Evolutionary conservation across 352 stramenopile genomes (phyloP).

Genomic region (Pythium guiyangense): DNA sequence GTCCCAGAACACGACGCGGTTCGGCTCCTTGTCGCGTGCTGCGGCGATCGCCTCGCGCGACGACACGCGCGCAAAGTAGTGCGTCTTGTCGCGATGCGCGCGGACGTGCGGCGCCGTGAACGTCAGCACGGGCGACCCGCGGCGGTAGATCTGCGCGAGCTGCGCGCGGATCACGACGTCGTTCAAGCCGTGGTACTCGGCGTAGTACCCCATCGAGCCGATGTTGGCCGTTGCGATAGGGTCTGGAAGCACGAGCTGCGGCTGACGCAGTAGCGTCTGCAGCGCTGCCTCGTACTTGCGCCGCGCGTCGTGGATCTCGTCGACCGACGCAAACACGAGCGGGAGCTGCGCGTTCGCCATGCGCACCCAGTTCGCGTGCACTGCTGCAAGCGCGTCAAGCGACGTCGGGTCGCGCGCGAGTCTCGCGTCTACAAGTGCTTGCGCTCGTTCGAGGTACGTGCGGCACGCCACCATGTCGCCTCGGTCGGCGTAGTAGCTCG

Average conservation of each 20-base stretch:
- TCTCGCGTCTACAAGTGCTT: background rate
- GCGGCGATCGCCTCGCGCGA: too few relatives aligned
- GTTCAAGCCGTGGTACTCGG: conserved; percentile 50
- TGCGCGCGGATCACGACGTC: conserved; percentile 26
- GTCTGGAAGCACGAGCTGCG: conserved; percentile 12
- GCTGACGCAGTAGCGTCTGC: conserved; percentile 3
- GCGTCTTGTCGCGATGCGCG: too few relatives aligned
- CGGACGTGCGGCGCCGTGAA: too few relatives aligned
- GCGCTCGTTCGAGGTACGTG: conserved; percentile 5
- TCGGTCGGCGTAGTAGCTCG: conserved; percentile 9
- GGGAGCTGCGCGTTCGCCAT: conserved; percentile 17
- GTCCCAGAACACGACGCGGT: conserved; percentile 25
- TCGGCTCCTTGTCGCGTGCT: too few relatives aligned
- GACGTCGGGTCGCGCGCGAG: background rate
- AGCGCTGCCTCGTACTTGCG: conserved; percentile 13
- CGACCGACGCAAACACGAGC: conserved; percentile 20
- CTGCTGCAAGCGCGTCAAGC: background rate
- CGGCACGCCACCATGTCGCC: conserved; percentile 9
- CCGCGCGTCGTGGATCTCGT: conserved; percentile 13
- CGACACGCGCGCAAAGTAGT: too few relatives aligned
- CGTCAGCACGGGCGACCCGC: too few relatives aligned
- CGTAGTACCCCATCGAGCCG: conserved; percentile 56
- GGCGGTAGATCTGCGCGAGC: too few relatives aligned
- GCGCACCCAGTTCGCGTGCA: conserved; percentile 15
- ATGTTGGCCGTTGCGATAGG: conserved; percentile 18